phyloP scores from a whole-genome alignment of 2,329 filamentous ascomycete species.

The Arthrinium phaeospermum region DNA sequence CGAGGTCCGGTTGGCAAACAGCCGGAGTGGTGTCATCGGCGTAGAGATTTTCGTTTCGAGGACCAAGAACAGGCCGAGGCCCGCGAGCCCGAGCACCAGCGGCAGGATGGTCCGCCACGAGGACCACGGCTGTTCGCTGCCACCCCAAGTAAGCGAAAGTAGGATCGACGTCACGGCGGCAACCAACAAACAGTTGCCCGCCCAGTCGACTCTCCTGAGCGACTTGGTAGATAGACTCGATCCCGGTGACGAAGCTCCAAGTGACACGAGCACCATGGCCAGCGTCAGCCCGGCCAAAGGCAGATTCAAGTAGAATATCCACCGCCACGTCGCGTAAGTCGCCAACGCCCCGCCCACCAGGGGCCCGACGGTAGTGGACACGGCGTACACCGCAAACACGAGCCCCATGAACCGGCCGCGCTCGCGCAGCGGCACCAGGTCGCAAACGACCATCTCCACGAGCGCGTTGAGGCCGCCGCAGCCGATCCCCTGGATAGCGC shows the following conservation, averaged over 20 bases:
- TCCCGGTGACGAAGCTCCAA: background rate
- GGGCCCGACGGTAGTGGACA: constrained; percentile 60
- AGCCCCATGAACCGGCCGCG: constrained; percentile 40
- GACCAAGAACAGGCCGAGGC: constrained; percentile 35
- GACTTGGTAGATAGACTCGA: constrained; percentile 12
- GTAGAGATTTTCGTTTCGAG: constrained; percentile 21
- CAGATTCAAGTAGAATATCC: constrained; percentile 71
- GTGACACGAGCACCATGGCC: constrained; percentile 46
- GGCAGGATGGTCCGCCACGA: background rate
- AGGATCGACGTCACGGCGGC: background rate
- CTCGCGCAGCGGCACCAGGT: constrained; percentile 44
- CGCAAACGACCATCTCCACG: constrained; percentile 31
- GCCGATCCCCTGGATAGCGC: constrained; percentile 46
- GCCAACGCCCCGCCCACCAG: constrained; percentile 60
- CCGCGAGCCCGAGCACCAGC: background rate
- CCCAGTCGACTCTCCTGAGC: background rate
- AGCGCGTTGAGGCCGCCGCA: constrained; percentile 20
- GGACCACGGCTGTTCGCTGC: background rate
- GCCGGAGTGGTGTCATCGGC: constrained; percentile 44
- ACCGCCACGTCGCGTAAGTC: constrained; percentile 59
- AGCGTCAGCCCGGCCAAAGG: constrained; percentile 60
- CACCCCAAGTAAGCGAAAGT: background rate
- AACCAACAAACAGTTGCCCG: background rate
- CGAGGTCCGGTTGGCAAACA: constrained; percentile 50
- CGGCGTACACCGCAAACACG: constrained; percentile 42